A percentile compares a stretch with the other conserved stretches of the same genome.
phyloP scores from a whole-genome alignment of 306 rosid species.

The Potentilla sterilis region DNA sequence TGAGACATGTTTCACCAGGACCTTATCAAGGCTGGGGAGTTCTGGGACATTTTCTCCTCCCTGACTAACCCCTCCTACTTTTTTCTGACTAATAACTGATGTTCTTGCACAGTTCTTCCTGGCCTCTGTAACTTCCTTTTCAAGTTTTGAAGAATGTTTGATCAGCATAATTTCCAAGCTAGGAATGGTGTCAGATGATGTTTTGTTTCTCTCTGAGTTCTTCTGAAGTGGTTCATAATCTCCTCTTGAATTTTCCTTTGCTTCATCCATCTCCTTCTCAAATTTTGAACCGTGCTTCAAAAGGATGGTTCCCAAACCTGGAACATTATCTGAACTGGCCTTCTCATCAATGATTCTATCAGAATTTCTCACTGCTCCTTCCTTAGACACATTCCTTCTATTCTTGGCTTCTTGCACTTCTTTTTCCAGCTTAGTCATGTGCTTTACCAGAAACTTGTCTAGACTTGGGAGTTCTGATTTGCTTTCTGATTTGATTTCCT shows the following conservation, averaged over 20 bases:
- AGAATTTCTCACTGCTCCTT: constrained; percentile 30
- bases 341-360: constrained; percentile 27
- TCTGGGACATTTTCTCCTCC: constrained; percentile 41
- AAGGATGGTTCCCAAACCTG: constrained; percentile 54
- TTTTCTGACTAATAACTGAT: constrained; percentile 20
- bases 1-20: constrained; percentile 75
- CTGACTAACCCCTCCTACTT: constrained; percentile 15
- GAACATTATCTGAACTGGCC: constrained; percentile 16
- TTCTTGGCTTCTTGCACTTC: constrained; percentile 84
- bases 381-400: constrained; percentile 38
- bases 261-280: constrained; percentile 47
- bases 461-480: constrained; percentile 75
- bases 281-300: constrained; percentile 43
- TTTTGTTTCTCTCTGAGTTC: constrained; percentile 7
- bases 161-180: constrained; percentile 27
- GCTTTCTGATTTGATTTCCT: constrained; percentile 48
- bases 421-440: constrained; percentile 76
- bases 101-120: constrained; percentile 16
- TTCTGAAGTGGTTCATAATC: constrained; percentile 11
- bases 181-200: constrained; percentile 23
- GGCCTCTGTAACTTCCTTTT: constrained; percentile 39
- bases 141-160: constrained; percentile 38
- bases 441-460: constrained; percentile 84
- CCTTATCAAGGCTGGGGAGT: constrained; percentile 73
- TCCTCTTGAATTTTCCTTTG: constrained; percentile 30